phyloP scores from a whole-genome alignment of 176 grass and related monocot genomes.

The Zea mays region DNA sequence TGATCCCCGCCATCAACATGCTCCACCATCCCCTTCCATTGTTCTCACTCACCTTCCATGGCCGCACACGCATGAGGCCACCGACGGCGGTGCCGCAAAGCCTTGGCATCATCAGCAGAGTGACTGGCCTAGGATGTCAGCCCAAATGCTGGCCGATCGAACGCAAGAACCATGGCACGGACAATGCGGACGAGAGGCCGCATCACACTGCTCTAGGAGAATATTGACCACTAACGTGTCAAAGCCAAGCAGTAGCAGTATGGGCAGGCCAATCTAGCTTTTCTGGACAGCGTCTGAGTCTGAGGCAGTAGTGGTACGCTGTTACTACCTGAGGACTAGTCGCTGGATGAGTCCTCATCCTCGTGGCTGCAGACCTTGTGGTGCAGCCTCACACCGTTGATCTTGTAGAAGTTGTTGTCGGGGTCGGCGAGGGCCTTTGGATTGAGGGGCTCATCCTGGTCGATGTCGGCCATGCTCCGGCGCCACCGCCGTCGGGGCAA shows the following conservation, averaged over 20 bases:
- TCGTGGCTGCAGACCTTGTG: conserved; percentile 70
- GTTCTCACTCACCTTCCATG: no score
- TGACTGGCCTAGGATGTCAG: conserved; percentile 50
- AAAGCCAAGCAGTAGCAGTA: conserved; percentile 78
- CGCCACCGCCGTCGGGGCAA: no score
- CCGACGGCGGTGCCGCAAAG: background rate
- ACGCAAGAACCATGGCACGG: conserved; percentile 79
- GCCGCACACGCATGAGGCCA: no score
- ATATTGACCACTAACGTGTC: conserved; percentile 57
- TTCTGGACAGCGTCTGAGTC: background rate
- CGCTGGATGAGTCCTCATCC: background rate
- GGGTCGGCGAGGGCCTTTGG: no score
- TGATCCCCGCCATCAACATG: no score
- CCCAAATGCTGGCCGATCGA: conserved; percentile 84
- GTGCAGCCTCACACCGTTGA: conserved; percentile 67
- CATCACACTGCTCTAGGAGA: conserved; percentile 80
- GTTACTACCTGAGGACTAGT: conserved; percentile 17
- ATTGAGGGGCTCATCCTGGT: no score
- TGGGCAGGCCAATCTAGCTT: conserved; percentile 38
- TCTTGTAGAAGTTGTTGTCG: conserved; percentile 7
- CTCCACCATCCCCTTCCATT: no score
- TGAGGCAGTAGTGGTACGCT: background rate
- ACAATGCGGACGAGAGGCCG: conserved; percentile 49
- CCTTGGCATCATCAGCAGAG: conserved; percentile 43
- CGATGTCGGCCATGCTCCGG: no score